Evolutionary conservation across 2,329 filamentous ascomycete species (phyloP).

Genomic region (Pezizomycotina sp.): DNA sequence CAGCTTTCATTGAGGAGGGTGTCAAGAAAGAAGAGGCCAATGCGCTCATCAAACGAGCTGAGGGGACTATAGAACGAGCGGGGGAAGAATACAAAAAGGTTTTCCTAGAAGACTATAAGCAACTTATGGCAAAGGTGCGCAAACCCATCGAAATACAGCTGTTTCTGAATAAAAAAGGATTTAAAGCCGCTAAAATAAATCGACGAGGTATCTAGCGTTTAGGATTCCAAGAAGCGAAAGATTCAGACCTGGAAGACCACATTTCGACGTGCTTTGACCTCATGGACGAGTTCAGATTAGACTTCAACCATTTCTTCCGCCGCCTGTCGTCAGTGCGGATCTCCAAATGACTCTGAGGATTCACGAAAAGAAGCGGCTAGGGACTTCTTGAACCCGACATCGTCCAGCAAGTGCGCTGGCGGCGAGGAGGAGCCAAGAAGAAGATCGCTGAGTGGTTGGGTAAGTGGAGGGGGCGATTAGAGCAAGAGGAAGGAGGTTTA

Average conservation of each 20-base stretch:
- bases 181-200: too few species aligned
- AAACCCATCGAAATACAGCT: too few species aligned
- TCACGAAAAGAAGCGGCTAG: constrained; percentile 47
- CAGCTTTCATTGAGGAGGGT: constrained; percentile 54
- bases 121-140: constrained; percentile 64
- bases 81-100: constrained; percentile 80
- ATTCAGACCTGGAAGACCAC: constrained; percentile 60
- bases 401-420: too few species aligned
- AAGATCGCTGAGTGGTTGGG: constrained; percentile 64
- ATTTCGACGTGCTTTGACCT: constrained; percentile 72
- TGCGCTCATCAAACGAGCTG: constrained; percentile 59
- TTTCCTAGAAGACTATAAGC: constrained; percentile 79
- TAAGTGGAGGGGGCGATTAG: constrained; percentile 45
- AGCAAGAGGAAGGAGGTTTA: constrained; percentile 30
- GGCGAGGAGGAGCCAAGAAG: constrained; percentile 43
- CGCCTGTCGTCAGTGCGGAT: constrained; percentile 50
- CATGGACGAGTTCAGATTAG: constrained; percentile 64
- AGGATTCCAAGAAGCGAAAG: constrained; percentile 52
- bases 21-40: constrained; percentile 51
- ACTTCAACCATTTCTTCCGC: constrained; percentile 91
- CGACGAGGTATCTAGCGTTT: too few species aligned
- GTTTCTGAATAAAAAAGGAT: too few species aligned
- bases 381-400: constrained; percentile 66
- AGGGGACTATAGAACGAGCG: constrained; percentile 61
- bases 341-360: constrained; percentile 45